A percentile compares a stretch with the other conserved stretches of the same genome.
These are phyloP conservation scores for Trichosporon asahii DNA, from an alignment of 1,284 basidiomycete genomes.

Conservation along the genomic window DNA sequence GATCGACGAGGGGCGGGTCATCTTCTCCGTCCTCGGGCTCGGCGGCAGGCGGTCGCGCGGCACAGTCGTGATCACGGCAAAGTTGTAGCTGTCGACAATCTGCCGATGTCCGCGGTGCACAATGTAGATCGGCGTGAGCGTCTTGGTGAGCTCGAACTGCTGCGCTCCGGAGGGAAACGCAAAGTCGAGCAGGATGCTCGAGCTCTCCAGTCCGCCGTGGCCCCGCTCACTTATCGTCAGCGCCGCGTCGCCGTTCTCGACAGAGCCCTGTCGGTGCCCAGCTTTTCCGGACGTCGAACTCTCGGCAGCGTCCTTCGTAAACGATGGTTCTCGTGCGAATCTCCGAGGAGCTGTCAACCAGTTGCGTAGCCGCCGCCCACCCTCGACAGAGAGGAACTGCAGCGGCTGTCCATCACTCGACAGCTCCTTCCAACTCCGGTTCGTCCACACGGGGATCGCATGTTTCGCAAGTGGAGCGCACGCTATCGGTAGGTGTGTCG, in stretches of 20 bases:
- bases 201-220: neutral
- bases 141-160: slow-evolving; percentile 37
- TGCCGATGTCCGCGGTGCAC: neutral
- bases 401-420: slow-evolving; percentile 27
- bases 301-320: neutral
- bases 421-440: slow-evolving; percentile 34
- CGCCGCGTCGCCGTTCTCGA: slow-evolving; percentile 24
- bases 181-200: slow-evolving; percentile 32
- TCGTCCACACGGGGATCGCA: slow-evolving; percentile 34
- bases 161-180: slow-evolving; percentile 23
- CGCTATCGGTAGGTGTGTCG: neutral
- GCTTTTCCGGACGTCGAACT: neutral
- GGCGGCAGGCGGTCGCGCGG: slow-evolving; percentile 20
- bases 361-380: slow-evolving; percentile 33
- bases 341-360: slow-evolving; percentile 29
- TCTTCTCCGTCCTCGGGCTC: neutral
- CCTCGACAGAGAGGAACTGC: slow-evolving; percentile 35
- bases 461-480: neutral
- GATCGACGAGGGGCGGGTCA: neutral
- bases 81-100: slow-evolving; percentile 30
- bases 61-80: slow-evolving; percentile 36
- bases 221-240: too few relatives aligned
- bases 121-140: slow-evolving; percentile 31
- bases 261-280: neutral
- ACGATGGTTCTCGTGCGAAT: neutral